Evolutionary conservation across 2,329 filamentous ascomycete genomes (phyloP), one percentile per base, ranked within the genome.

Genomic region (Domatiomyces catenatus): DNA sequence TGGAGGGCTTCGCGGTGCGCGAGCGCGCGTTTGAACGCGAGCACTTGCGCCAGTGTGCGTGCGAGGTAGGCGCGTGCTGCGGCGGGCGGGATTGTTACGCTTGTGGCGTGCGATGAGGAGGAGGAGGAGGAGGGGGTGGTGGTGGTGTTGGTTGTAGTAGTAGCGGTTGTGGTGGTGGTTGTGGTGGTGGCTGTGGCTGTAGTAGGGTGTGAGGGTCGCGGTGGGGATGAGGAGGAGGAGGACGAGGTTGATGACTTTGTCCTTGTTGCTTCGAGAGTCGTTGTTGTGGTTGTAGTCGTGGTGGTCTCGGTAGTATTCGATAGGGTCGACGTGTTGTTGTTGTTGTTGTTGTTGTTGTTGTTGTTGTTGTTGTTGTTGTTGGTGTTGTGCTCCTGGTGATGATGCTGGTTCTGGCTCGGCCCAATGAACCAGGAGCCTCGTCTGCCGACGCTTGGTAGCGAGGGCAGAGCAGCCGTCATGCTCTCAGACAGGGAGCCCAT

Each of bases 21-120:
- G 1, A 90, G 76, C 59, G 90, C 83, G 54, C 77, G 67, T 54
- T 92, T 89, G 74, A 94, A 96, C 7, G 69, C 70, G 54, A 81
- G 81, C 5, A 80, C 81, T 24, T 83, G 79, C 15, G 76, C 71
- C 0, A 96, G 78, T 0, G 82, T 89, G 52, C 86, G 83, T 1
- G 72, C 67, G 0, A 96, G 80, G 62, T 95, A 96, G 1, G 74
- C 68, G 2, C 79, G 62, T 1, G 77, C 77, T 22, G 66, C 69
- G 17, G 72, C 70, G 44, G 71, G 72, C 0, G 78, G 73, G 10
- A 81, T 73, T 0, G 77, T 78, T 50, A 60, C 59, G 3, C 59
- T 53, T 18, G 63, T 63, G 19, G 59, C 62, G 48, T 66, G 52
- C 39, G 57, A 60, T 64, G 28, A 32, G 2, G 28, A 32, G 28